Conservation (phyloP, 768 basidiomycete species). For the Boletales sp. region DNA sequence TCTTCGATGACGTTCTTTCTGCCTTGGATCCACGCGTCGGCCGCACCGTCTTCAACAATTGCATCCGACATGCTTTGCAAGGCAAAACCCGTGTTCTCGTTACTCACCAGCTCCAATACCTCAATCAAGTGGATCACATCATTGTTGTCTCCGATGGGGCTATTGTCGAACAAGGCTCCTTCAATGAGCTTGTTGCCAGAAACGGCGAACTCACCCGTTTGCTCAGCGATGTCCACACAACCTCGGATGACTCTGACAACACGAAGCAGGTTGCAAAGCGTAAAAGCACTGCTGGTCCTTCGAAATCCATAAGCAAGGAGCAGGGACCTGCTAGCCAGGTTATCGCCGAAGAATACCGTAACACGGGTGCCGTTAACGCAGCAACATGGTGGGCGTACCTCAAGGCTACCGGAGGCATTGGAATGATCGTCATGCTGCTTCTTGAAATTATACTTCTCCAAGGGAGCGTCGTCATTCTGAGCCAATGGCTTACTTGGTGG, state of each 20-base stretch:
- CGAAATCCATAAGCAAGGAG: constrained; percentile 9
- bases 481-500: constrained; percentile 32
- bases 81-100: constrained; percentile 28
- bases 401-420: constrained; percentile 25
- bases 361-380: constrained; percentile 19
- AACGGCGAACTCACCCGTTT: constrained; percentile 26
- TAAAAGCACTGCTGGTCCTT: constrained; percentile 12
- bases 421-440: constrained; percentile 18
- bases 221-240: constrained; percentile 18
- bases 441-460: constrained; percentile 22
- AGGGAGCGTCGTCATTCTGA: constrained; percentile 21
- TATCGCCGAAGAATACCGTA: constrained; percentile 26
- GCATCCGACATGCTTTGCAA: constrained; percentile 19
- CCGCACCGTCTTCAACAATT: constrained; percentile 28
- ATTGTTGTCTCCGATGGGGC: constrained; percentile 44
- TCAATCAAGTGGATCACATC: constrained; percentile 39
- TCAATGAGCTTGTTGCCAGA: constrained; percentile 33
- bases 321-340: constrained; percentile 9
- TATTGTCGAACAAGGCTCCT: constrained; percentile 44
- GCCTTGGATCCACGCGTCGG: constrained; percentile 46
- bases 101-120: constrained; percentile 30
- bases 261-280: constrained; percentile 15
- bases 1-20: constrained; percentile 46
- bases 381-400: constrained; percentile 31
- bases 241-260: constrained; percentile 6